Conservation (phyloP, 352 stramenopile genomes). For the Globisporangium lucens region DNA sequence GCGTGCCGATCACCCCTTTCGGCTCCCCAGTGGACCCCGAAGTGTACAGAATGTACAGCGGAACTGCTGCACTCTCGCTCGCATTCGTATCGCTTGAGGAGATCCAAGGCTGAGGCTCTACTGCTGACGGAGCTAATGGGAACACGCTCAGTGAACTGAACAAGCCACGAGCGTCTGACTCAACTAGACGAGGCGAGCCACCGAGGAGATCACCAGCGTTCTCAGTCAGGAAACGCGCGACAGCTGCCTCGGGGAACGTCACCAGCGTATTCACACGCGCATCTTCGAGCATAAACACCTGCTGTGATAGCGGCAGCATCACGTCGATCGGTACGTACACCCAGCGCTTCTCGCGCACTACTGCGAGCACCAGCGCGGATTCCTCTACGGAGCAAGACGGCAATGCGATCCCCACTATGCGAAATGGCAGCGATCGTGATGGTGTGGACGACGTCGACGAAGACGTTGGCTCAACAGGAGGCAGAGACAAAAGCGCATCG, state of each 20-base stretch:
- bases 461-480: background rate
- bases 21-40: conserved; percentile 47
- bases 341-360: conserved; percentile 27
- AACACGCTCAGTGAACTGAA: conserved; percentile 29
- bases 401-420: conserved; percentile 42
- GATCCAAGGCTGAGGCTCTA: background rate
- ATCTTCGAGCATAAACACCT: conserved; percentile 27
- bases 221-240: conserved; percentile 20
- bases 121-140: background rate
- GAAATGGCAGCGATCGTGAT: background rate
- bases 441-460: background rate
- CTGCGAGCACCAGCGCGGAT: conserved; percentile 35
- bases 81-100: background rate
- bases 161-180: background rate
- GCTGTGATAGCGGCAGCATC: conserved; percentile 24
- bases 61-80: background rate
- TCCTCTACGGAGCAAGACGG: conserved; percentile 45
- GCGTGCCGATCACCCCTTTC: conserved; percentile 48
- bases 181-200: background rate
- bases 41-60: conserved; percentile 61
- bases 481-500: background rate
- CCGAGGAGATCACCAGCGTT: background rate
- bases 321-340: conserved; percentile 50
- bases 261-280: conserved; percentile 28
- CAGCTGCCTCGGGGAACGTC: conserved; percentile 19